Percentiles rank a stretch among this genome's conserved stretches.
phyloP scores from a whole-genome alignment of 345 rosid genomes.

The Fremontodendron californicum region DNA sequence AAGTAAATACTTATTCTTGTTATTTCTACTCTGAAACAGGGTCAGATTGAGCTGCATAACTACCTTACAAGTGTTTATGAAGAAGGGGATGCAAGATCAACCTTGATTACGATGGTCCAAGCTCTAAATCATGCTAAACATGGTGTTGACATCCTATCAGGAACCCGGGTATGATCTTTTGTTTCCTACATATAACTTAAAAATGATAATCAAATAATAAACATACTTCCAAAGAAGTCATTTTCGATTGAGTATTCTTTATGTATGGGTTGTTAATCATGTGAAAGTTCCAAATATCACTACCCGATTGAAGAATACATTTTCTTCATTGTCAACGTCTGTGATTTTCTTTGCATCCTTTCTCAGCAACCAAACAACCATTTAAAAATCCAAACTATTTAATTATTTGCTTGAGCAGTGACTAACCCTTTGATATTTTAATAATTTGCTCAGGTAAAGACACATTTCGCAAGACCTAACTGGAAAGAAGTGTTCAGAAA shows the following conservation, averaged over 20 bases:
- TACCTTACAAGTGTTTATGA: conserved; percentile 96
- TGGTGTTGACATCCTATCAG: conserved; percentile 92
- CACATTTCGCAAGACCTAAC: conserved; percentile 95
- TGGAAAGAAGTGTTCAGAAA: conserved; percentile 86
- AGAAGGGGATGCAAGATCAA: conserved; percentile 97
- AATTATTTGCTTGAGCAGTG: background rate
- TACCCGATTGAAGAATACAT: background rate
- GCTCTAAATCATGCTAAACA: conserved; percentile 95
- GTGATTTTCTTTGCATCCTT: background rate
- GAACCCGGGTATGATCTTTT: conserved; percentile 64
- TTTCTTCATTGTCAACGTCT: background rate
- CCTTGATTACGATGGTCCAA: conserved; percentile 94
- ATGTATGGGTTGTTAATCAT: background rate
- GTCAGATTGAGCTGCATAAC: conserved; percentile 93
- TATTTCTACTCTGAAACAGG: conserved; percentile 39
- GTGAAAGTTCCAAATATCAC: background rate
- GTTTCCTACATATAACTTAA: background rate
- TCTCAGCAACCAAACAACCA: background rate
- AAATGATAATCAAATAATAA: background rate
- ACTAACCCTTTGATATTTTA: background rate
- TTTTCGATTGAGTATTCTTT: background rate
- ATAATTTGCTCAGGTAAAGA: conserved; percentile 59
- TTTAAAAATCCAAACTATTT: background rate
- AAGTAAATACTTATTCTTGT: conserved; percentile 1
- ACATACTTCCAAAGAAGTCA: no score